Evolutionary conservation across 306 rosid genomes (phyloP), one percentile per base, ranked within the genome.

Genomic region (Vachellia pachyceras): DNA sequence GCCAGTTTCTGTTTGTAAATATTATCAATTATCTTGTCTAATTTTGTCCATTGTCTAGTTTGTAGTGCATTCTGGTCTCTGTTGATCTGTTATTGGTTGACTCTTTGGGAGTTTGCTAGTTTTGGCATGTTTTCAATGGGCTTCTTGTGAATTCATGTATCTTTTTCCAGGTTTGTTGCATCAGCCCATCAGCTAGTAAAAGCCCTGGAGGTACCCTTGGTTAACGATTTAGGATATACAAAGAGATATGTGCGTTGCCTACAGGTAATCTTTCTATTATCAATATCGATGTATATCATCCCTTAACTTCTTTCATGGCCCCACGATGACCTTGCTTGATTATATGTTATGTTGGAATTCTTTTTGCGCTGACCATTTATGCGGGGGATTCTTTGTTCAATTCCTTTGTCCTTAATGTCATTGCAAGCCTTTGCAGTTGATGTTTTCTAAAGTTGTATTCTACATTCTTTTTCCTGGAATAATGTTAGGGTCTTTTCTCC

Each of bases 221-320:
- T 96, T 80, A 96, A 96, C 90, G 99, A 96, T 89, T 90, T 96
- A 86, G 99, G 99, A 77, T 96, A 96, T 85, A 94, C 99, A 7
- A 96, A 96, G 91, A 87, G 98, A 96, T 96, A 96, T 17, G 97
- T 96, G 22, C 94, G 99, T 65, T 96, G 99, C 86, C 92, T 96
- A 75, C 99, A 96, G 97, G 99, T 96, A 91, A 71, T 80, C 41
- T 77, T 79, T 33, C 37, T 69, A 36, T 36, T 39, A 63, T 25
- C 63, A 40, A 2, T 29, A 29, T 29, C 33, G 1, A 11, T 58
- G 45, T 41, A 12, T 57, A 44, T 36, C 15, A 58, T 58, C 25
- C 42, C 70, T 41, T 42, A 58, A 58, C 40, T 23, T 36, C 10
- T 66, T 66, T 49, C 22, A 7, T 64, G 22, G 70, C 7, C 10